These are phyloP conservation scores for Rhododendron ovatum DNA, from an alignment of 148 eudicot species.

Conservation along the genomic window DNA sequence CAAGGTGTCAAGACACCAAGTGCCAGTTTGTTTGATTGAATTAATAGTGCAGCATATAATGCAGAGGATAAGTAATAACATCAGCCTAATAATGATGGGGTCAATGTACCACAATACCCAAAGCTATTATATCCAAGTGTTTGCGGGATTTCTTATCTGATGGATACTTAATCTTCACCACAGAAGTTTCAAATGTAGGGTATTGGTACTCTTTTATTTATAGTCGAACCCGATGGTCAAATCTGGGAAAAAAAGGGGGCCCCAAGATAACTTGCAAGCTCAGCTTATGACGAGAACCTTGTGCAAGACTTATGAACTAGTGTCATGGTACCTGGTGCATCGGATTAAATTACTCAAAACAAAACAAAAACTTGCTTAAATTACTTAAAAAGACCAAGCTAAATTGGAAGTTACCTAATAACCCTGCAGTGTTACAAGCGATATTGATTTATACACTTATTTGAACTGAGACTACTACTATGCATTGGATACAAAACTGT, in stretches of 20 bases:
- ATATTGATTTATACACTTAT: neutral
- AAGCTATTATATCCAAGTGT: neutral
- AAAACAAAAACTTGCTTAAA: neutral
- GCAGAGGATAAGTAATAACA: neutral
- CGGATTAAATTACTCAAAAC: neutral
- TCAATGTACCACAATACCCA: neutral
- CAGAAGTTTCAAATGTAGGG: neutral
- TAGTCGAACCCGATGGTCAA: neutral
- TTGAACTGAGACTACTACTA: neutral
- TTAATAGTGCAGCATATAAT: neutral
- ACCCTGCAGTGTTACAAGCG: neutral
- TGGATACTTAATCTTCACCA: neutral
- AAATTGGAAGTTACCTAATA: neutral
- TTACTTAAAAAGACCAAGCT: neutral
- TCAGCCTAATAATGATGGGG: neutral
- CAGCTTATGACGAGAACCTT: neutral
- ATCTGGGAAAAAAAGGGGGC: neutral
- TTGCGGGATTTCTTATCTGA: neutral
- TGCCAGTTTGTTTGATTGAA: neutral
- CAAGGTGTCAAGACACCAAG: neutral
- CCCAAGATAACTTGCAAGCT: slow-evolving; percentile 2
- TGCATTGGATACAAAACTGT: neutral
- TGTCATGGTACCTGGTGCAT: neutral
- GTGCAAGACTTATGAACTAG: neutral
- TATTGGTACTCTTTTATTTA: neutral